Conservation (phyloP, 495 filamentous ascomycete genomes). For the Hypoxylon lenormandii region DNA sequence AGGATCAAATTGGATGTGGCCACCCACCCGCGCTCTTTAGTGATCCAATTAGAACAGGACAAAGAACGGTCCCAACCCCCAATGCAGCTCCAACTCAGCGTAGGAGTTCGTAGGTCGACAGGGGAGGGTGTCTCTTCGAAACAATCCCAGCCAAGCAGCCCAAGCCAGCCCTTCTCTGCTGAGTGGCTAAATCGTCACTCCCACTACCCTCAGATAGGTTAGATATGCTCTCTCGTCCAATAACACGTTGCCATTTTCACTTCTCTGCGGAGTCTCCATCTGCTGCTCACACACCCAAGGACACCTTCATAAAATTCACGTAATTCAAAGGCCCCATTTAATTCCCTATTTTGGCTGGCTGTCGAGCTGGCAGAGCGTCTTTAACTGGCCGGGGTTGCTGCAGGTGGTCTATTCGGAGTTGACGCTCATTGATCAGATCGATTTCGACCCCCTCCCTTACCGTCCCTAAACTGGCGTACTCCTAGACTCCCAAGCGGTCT, state of each 20-base stretch:
- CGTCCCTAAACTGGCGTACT: conserved; percentile 12
- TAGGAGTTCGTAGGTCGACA: conserved; percentile 18
- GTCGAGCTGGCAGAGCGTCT: conserved; percentile 6
- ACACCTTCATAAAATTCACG: no score
- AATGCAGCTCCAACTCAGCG: conserved; percentile 7
- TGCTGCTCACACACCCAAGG: no score
- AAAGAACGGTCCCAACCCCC: conserved; percentile 1
- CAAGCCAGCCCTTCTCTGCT: conserved; percentile 16
- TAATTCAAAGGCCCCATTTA: conserved; percentile 5
- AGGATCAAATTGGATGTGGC: conserved; percentile 11
- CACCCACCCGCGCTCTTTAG: conserved; percentile 7
- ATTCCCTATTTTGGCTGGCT: conserved; percentile 30
- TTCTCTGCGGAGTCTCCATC: no score
- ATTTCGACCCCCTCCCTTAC: conserved; percentile 24
- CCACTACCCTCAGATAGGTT: no score
- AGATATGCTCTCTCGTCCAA: conserved; percentile 11
- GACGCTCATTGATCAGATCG: conserved; percentile 17
- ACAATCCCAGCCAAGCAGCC: conserved; percentile 28
- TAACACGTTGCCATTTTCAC: conserved; percentile 6
- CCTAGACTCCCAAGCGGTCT: neutral
- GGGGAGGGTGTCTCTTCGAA: conserved; percentile 22
- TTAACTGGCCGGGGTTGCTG: conserved; percentile 4
- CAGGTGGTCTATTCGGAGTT: conserved; percentile 26
- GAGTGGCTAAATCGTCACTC: conserved; percentile 28
- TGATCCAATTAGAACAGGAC: conserved; percentile 11